phyloP scores from a whole-genome alignment of 1,139 yeast genomes.

The Entelexis sorbosivorans region DNA sequence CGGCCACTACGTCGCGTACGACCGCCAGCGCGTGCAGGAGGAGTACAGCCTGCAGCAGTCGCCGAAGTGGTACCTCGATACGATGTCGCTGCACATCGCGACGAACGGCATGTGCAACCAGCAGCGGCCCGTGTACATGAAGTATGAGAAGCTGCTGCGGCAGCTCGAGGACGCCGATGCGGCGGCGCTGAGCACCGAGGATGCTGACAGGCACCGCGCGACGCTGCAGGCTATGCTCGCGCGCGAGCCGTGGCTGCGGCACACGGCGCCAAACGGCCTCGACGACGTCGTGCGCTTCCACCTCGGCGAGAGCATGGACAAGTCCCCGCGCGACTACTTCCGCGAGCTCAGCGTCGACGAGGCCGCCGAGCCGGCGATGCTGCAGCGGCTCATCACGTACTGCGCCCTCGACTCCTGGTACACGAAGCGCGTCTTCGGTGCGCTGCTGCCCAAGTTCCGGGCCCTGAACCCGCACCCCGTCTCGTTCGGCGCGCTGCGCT shows the following conservation, averaged over 20 bases:
- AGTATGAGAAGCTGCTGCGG: slow-evolving; percentile 7
- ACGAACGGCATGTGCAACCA: slow-evolving; percentile 86
- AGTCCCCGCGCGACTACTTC: slow-evolving; percentile 56
- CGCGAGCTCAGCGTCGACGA: slow-evolving; percentile 43
- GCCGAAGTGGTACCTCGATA: slow-evolving; percentile 72
- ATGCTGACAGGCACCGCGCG: not conserved
- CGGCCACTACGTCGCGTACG: slow-evolving; percentile 88
- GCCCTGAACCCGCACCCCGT: slow-evolving; percentile 83
- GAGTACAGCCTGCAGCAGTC: slow-evolving; percentile 64
- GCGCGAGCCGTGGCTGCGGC: slow-evolving; percentile 58
- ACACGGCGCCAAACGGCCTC: slow-evolving; percentile 70
- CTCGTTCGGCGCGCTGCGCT: slow-evolving; percentile 76
- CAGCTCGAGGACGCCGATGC: not conserved
- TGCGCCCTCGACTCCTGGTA: slow-evolving; percentile 78
- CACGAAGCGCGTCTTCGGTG: slow-evolving; percentile 59
- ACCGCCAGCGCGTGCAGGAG: slow-evolving; percentile 73
- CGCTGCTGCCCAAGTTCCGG: slow-evolving; percentile 58
- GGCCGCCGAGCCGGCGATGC: slow-evolving; percentile 39
- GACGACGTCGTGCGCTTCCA: slow-evolving; percentile 74
- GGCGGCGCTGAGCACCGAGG: not conserved
- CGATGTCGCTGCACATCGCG: slow-evolving; percentile 88
- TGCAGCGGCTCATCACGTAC: slow-evolving; percentile 55
- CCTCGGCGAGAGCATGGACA: slow-evolving; percentile 59
- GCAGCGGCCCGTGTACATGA: slow-evolving; percentile 60
- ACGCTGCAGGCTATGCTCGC: not conserved